These are phyloP conservation scores for Candida dendrica DNA, from an alignment of 805 yeast genomes.

Conservation along the genomic window DNA sequence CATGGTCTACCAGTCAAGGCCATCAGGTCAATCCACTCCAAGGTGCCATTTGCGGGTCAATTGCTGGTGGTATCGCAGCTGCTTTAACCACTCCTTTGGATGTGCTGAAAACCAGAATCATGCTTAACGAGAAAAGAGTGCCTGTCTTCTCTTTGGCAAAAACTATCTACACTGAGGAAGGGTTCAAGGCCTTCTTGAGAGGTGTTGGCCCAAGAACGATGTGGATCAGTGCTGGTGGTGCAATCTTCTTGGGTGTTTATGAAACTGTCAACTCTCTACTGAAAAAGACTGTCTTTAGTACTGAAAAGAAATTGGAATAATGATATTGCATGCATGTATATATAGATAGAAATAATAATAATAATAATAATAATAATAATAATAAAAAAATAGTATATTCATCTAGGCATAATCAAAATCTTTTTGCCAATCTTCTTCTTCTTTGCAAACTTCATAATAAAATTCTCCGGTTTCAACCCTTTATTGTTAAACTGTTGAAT, in stretches of 20 bases:
- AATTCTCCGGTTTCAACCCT: constrained; percentile 46
- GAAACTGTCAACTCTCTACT: constrained; percentile 39
- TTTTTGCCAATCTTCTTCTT: constrained; percentile 40
- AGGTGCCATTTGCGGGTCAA: constrained; percentile 79
- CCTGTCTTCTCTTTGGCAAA: constrained; percentile 40
- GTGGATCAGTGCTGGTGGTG: constrained; percentile 99
- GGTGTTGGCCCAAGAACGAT: constrained; percentile 94
- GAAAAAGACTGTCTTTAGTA: not conserved
- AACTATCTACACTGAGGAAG: constrained; percentile 63
- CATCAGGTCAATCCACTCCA: constrained; percentile 51
- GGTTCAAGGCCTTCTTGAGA: constrained; percentile 58
- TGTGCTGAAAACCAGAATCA: constrained; percentile 74
- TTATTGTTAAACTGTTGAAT: constrained; percentile 50
- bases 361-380: no score
- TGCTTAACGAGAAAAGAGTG: constrained; percentile 54
- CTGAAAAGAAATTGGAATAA: not conserved
- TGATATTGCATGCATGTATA: not conserved
- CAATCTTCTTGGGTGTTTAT: constrained; percentile 91
- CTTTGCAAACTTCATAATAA: constrained; percentile 56
- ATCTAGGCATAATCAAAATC: constrained; percentile 25
- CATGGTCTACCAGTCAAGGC: constrained; percentile 40
- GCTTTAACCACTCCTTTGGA: constrained; percentile 78
- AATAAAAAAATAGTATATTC: not conserved
- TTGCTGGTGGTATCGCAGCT: constrained; percentile 80
- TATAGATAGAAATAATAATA: not conserved